phyloP scores from a whole-genome alignment of 2,329 filamentous ascomycete species.

The Trichoderma pleuroti region DNA sequence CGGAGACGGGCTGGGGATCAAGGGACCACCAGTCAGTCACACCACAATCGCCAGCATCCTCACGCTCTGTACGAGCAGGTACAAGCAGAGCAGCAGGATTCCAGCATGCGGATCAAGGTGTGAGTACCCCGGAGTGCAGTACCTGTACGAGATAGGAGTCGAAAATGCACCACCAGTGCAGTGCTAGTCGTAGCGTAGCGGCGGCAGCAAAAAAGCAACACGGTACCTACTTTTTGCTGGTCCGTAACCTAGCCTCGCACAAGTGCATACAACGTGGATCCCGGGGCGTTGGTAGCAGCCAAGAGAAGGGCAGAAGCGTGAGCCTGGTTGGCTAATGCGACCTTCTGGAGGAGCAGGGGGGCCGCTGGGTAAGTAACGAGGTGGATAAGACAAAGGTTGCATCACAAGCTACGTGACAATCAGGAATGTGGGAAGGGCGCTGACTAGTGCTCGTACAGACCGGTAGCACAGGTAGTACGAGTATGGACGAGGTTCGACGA shows the following conservation, averaged over 20 bases:
- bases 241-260: conserved; percentile 7
- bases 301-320: neutral
- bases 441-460: conserved; percentile 13
- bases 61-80: too few species aligned
- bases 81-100: neutral
- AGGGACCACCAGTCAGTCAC: conserved; percentile 12
- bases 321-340: neutral
- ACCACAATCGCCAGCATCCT: conserved; percentile 7
- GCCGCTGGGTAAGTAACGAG: neutral
- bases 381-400: conserved; percentile 17
- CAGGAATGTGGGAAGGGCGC: conserved; percentile 16
- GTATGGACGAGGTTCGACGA: too few species aligned
- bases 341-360: too few species aligned
- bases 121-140: neutral
- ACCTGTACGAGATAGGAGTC: conserved; percentile 12
- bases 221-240: neutral
- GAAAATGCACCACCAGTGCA: neutral
- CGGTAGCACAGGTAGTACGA: neutral
- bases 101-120: neutral
- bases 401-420: conserved; percentile 20
- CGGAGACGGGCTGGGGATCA: conserved; percentile 12
- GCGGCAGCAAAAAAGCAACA: neutral
- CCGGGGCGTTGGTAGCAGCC: conserved; percentile 19
- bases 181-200: too few species aligned
- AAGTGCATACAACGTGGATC: conserved; percentile 17